These are phyloP conservation scores for Rhododendron simsii DNA, from an alignment of 148 eudicot species.

Conservation along the genomic window DNA sequence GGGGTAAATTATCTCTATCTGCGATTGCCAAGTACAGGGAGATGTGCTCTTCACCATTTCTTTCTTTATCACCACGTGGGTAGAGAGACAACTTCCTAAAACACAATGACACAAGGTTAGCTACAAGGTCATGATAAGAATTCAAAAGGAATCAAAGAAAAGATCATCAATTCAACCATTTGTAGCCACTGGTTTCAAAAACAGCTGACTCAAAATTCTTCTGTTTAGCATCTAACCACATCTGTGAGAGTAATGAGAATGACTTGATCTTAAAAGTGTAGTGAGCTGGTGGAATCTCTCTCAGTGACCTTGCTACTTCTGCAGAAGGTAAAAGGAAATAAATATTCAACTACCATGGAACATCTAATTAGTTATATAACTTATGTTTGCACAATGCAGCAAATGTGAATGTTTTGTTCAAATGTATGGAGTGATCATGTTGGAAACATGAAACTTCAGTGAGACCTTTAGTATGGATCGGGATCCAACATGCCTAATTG, in stretches of 20 bases:
- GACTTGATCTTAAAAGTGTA: neutral
- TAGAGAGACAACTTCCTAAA: neutral
- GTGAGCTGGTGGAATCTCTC: constrained; percentile 6
- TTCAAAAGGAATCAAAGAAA: neutral
- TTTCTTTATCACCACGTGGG: neutral
- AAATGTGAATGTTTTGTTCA: neutral
- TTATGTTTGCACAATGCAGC: neutral
- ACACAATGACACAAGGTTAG: neutral
- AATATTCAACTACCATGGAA: neutral
- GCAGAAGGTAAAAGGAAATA: neutral
- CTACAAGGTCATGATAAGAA: too few relatives aligned
- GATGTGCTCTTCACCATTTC: neutral
- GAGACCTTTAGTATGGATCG: too few relatives aligned
- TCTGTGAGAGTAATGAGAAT: neutral
- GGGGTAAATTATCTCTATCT: neutral
- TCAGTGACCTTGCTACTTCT: neutral
- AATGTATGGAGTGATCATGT: too few relatives aligned
- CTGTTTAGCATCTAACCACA: neutral
- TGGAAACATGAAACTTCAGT: neutral
- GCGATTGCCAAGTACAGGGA: constrained; percentile 2
- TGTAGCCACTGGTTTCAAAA: constrained; percentile 2
- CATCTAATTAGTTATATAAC: neutral
- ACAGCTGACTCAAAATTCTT: neutral
- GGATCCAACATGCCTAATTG: too few relatives aligned
- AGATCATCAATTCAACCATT: neutral